Conservation (phyloP, 1,139 yeast genomes). For the Sugiyamaella paludigena region DNA sequence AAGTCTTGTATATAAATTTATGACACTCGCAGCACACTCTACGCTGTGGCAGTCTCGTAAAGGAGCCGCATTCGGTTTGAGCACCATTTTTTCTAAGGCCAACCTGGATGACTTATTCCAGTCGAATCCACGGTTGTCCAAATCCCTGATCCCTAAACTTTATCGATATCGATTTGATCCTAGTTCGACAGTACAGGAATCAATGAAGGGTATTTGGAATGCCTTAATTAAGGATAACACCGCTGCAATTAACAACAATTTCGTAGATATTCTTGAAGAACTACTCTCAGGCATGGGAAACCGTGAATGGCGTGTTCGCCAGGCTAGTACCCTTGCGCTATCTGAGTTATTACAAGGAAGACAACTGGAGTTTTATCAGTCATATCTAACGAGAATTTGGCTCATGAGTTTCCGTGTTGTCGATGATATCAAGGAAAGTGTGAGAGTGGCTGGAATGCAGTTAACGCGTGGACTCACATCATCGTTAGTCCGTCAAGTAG, state of each 20-base stretch:
- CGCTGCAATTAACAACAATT: constrained; percentile 52
- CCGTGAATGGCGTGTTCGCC: constrained; percentile 91
- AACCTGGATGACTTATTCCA: constrained; percentile 63
- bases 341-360: constrained; percentile 66
- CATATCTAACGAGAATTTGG: constrained; percentile 70
- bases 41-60: constrained; percentile 90
- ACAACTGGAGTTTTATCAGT: constrained; percentile 53
- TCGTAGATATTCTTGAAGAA: constrained; percentile 61
- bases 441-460: constrained; percentile 72
- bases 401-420: constrained; percentile 80
- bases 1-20: constrained; percentile 85
- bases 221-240: constrained; percentile 64
- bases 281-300: constrained; percentile 68
- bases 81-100: constrained; percentile 76
- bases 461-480: constrained; percentile 68
- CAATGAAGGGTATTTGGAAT: constrained; percentile 90
- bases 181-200: constrained; percentile 63
- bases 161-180: constrained; percentile 88
- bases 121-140: constrained; percentile 53
- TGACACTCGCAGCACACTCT: constrained; percentile 87
- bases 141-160: constrained; percentile 71
- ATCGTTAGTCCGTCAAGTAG: constrained; percentile 58
- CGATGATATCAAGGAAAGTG: constrained; percentile 95
- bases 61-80: constrained; percentile 92
- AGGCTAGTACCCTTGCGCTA: constrained; percentile 78